Conservation (phyloP, 805 yeast species). For the Suhomyces pyralidae region DNA sequence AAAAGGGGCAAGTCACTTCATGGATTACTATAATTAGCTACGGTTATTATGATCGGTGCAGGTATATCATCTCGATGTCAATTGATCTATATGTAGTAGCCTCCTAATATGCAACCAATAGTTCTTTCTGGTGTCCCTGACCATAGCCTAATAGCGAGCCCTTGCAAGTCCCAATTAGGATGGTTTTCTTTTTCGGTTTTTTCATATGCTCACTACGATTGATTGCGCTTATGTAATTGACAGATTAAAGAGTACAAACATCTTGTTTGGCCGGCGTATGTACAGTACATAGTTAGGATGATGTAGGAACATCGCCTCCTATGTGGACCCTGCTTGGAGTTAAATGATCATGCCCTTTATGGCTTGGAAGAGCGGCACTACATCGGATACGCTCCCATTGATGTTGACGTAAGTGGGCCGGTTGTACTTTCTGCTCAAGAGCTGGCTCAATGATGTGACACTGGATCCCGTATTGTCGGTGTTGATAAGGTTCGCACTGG, state of each 20-base stretch:
- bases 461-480: constrained; percentile 16
- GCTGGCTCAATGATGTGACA: constrained; percentile 18
- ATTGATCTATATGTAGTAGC: not conserved
- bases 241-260: not conserved
- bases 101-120: not conserved
- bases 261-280: not conserved
- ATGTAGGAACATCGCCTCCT: not conserved
- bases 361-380: not conserved
- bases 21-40: not conserved
- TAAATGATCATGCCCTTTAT: not conserved
- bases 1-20: not conserved
- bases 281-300: not conserved
- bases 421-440: constrained; percentile 21
- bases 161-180: not conserved
- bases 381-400: constrained; percentile 17
- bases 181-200: not conserved
- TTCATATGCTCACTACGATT: not conserved
- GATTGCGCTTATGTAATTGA: not conserved
- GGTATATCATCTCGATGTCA: not conserved
- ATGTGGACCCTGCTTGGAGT: not conserved
- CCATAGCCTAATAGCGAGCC: not conserved
- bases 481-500: constrained; percentile 16
- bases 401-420: constrained; percentile 31
- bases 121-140: not conserved
- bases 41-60: not conserved